Base-by-base conservation (phyloP, 164 flowering plant species). In the Tetrastigma voinierianum region DNA sequence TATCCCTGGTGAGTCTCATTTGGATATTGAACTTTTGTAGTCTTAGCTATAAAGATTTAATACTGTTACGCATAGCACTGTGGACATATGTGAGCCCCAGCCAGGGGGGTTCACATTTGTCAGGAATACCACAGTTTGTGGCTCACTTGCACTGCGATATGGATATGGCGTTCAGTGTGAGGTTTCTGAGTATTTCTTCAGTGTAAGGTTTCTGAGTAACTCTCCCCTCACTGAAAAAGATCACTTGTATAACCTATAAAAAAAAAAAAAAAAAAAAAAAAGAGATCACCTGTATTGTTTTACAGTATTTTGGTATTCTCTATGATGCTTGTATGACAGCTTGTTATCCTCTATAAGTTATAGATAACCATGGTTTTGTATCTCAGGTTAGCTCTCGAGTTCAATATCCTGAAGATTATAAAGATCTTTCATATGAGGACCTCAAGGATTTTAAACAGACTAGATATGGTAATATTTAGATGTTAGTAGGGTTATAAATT, bases 401-500 rank as follows among this genome's bases (percentile, higher is more conserved):
- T 83, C 88, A 90, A 66, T 91, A 93, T 81, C 95, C 99, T 10
- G 72, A 81, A 56, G 91, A 90, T 72, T 85, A 87, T 81, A 81
- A 83, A 76, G 85, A 82, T 54, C 85, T 96, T 67, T 89, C 96
- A 20, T 84, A 74, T 65, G 99, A 96, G 83, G 98, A 96, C 76
- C 86, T 82, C 68, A 91, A 81, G 74, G 99, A 96, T 62, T 92
- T 96, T 71, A 93, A 90, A 75, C 95, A 93, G 60, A 96, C 96
- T 57, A 91, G 98, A 89, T 84, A 86, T 81, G 99, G 99, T 96
- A 86, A 78, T 52, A 21, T 4, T 43, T 66, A 52, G 57, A 48
- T 65, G 21, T 32, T 40, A 9, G 11, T 2, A 45, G 10, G 51
- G 46, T 20, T 40, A 2, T 55, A 55, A 44, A 21, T 18, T 25